These are phyloP conservation scores for Neurospora sp. DNA, from an alignment of 495 filamentous ascomycete species.

Conservation along the genomic window DNA sequence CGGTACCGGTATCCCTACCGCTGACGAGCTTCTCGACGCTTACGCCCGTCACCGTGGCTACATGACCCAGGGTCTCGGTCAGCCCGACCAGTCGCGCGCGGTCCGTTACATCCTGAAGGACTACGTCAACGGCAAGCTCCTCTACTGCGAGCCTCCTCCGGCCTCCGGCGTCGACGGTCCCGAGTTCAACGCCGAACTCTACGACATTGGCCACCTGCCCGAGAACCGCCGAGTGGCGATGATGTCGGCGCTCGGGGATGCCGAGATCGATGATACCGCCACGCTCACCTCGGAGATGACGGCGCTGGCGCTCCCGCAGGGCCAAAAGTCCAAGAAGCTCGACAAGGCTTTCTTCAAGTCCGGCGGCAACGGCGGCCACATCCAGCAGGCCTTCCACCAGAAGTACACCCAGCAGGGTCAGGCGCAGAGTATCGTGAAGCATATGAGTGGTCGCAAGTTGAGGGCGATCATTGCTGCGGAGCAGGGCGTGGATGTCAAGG, in stretches of 20 bases:
- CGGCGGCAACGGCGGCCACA: conserved; percentile 48
- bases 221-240: conserved; percentile 54
- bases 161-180: conserved; percentile 50
- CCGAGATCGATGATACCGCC: conserved; percentile 15
- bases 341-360: conserved; percentile 82
- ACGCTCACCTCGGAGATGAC: conserved; percentile 18
- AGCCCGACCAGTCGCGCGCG: conserved; percentile 87
- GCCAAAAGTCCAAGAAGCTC: conserved; percentile 60
- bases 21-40: conserved; percentile 73
- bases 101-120: conserved; percentile 90
- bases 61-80: conserved; percentile 72
- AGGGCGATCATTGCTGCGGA: conserved; percentile 76
- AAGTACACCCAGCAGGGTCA: conserved; percentile 75
- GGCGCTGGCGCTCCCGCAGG: conserved; percentile 37
- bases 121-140: conserved; percentile 90
- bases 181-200: conserved; percentile 83
- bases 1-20: conserved; percentile 79
- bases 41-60: conserved; percentile 88
- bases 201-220: conserved; percentile 69
- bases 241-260: conserved; percentile 33
- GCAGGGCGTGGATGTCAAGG: conserved; percentile 72
- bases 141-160: conserved; percentile 85
- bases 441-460: conserved; percentile 73
- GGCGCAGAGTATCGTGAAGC: conserved; percentile 37
- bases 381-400: conserved; percentile 74